Evolutionary conservation across 2,329 filamentous ascomycete species (phyloP).

Genomic region (Scedosporium dehoogii): DNA sequence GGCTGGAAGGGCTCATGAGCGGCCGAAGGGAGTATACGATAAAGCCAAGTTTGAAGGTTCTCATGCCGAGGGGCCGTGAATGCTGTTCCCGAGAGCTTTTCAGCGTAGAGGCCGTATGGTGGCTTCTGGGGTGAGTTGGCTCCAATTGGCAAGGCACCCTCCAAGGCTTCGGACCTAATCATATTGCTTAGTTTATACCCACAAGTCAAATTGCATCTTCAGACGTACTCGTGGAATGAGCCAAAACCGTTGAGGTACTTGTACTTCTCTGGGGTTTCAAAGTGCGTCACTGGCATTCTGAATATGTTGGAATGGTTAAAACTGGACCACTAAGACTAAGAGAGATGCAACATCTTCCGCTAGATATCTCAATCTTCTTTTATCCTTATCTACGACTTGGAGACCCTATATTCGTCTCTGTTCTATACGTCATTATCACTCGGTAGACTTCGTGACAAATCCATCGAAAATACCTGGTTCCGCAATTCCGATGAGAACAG

Average conservation of each 20-base stretch:
- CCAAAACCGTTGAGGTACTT: conserved; percentile 71
- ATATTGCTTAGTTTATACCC: not conserved
- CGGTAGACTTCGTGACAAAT: too few relatives aligned
- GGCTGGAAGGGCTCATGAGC: conserved; percentile 47
- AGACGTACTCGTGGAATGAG: conserved; percentile 63
- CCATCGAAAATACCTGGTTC: too few relatives aligned
- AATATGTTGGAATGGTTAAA: too few relatives aligned
- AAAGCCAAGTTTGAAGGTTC: conserved; percentile 65
- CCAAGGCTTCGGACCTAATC: conserved; percentile 49
- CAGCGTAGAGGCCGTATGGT: conserved; percentile 69
- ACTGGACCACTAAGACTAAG: too few relatives aligned
- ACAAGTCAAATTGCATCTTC: too few relatives aligned
- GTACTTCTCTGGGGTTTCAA: conserved; percentile 48
- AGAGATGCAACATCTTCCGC: not conserved
- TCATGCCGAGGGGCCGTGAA: conserved; percentile 61
- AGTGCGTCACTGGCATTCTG: conserved; percentile 39
- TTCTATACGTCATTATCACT: too few relatives aligned
- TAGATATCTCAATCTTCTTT: too few relatives aligned
- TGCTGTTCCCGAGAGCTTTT: conserved; percentile 64
- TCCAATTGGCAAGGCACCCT: conserved; percentile 64
- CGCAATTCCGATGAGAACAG: too few relatives aligned
- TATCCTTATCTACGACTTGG: too few relatives aligned
- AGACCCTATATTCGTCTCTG: too few relatives aligned
- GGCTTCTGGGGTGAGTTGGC: conserved; percentile 78
- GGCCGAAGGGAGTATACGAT: conserved; percentile 57